A percentile compares a stretch with the other conserved stretches of the same genome.
These are phyloP conservation scores for Chenopodium album DNA, from an alignment of 148 eudicot species.

Conservation along the genomic window DNA sequence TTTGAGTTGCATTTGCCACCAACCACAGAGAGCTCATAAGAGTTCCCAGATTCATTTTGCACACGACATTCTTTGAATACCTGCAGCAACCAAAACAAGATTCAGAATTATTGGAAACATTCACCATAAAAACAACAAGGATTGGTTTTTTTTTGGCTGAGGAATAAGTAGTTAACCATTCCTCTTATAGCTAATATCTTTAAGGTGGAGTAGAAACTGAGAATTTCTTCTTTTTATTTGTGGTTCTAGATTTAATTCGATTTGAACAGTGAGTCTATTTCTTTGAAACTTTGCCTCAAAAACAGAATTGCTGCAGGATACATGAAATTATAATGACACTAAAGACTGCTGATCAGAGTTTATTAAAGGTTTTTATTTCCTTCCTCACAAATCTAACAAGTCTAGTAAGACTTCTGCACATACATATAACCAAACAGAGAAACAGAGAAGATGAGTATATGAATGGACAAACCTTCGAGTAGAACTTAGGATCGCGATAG, in stretches of 20 bases:
- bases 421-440: not conserved
- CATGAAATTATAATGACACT: not conserved
- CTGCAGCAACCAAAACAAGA: constrained; percentile 37
- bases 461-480: constrained; percentile 59
- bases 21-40: constrained; percentile 77
- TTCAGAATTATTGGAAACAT: not conserved
- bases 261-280: not conserved
- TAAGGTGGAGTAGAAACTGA: not conserved
- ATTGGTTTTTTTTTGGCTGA: not conserved
- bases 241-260: not conserved
- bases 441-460: not conserved
- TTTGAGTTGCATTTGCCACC: constrained; percentile 82
- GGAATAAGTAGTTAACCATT: not conserved
- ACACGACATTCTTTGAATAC: constrained; percentile 74
- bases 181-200: not conserved
- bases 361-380: not conserved
- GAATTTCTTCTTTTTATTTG: too few species aligned
- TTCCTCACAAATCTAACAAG: not conserved
- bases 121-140: not conserved
- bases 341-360: not conserved
- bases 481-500: constrained; percentile 79
- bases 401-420: not conserved
- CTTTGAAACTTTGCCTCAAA: too few species aligned
- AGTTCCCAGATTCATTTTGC: constrained; percentile 56
- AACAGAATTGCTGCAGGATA: not conserved